Base-by-base conservation (phyloP, 305 asterid genomes). In the Fraxinus floribunda region DNA sequence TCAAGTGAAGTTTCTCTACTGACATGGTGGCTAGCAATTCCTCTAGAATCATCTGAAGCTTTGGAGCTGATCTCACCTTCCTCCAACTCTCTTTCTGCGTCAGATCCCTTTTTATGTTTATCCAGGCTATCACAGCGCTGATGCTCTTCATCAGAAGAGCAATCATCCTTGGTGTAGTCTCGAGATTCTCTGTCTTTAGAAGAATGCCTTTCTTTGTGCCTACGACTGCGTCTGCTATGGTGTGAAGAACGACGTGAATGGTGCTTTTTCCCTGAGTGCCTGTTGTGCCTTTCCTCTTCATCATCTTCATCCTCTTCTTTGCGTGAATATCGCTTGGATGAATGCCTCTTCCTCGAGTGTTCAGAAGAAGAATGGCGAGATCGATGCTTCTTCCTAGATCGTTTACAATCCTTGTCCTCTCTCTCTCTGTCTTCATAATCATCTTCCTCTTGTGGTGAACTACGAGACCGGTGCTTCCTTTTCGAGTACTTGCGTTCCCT, bases 61-160 rank as follows among this genome's bases (percentile, higher is more conserved):
- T 89, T 94, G 29, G 88, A 76, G 87, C 90, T 83, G 80, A 94
- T 92, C 93, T 95, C 99, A 15, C 97, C 98, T 89, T 93, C 98
- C 86, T 95, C 98, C 87, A 89, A 82, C 5, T 89, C 87, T 75
- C 85, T 83, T 80, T 81, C 90, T 22, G 57, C 82, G 7, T 60
- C 36, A 30, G 79, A 22, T 74, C 78, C 75, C 24, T 83, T 89
- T 13, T 75, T 82, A 5, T 79, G 82, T 77, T 85, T 80, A 66
- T 76, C 77, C 5, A 62, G 20, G 78, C 41, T 35, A 30, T 76
- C 76, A 44, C 3, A 38, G 39, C 36, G 83, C 70, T 39, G 82
- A 44, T 79, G 78, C 73, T 88, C 92, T 30, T 85, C 86, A 34
- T 82, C 88, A 10, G 90, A 83, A 75, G 91, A 90, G 83, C 83